A percentile compares a stretch with the other conserved stretches of the same genome.
Evolutionary conservation across 2,329 filamentous ascomycete species (phyloP).

Genomic region (Microdochium trichocladiopsis): DNA sequence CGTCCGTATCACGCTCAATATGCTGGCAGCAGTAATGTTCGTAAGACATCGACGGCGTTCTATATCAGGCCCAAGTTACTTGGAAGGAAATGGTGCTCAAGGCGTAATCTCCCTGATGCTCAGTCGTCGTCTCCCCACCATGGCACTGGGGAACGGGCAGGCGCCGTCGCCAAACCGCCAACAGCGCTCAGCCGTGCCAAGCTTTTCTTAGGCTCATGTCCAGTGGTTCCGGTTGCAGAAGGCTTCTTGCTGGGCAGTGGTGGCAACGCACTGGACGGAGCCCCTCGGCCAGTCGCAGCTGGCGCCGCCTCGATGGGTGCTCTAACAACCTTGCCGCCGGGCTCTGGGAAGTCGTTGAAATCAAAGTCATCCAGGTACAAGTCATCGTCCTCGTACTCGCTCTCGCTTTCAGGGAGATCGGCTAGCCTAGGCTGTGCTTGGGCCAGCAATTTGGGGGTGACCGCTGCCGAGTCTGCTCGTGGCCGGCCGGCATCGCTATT

Average conservation of each 20-base stretch:
- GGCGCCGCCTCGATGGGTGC: neutral
- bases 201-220: neutral
- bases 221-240: neutral
- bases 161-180: neutral
- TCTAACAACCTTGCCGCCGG: neutral
- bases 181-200: neutral
- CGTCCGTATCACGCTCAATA: too few relatives aligned
- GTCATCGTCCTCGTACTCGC: neutral
- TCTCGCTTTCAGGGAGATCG: neutral
- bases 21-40: too few relatives aligned
- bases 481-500: neutral
- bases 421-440: neutral
- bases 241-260: neutral
- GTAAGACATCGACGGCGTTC: too few relatives aligned
- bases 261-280: neutral
- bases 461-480: neutral
- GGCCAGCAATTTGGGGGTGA: neutral
- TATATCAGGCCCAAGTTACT: too few relatives aligned
- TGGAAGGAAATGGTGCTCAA: too few relatives aligned
- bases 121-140: neutral
- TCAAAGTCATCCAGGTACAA: neutral
- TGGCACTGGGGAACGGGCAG: neutral
- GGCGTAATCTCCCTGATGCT: neutral
- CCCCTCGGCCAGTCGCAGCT: neutral
- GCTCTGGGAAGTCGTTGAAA: neutral